phyloP scores from a whole-genome alignment of 306 rosid genomes.

The Vicia villosa region DNA sequence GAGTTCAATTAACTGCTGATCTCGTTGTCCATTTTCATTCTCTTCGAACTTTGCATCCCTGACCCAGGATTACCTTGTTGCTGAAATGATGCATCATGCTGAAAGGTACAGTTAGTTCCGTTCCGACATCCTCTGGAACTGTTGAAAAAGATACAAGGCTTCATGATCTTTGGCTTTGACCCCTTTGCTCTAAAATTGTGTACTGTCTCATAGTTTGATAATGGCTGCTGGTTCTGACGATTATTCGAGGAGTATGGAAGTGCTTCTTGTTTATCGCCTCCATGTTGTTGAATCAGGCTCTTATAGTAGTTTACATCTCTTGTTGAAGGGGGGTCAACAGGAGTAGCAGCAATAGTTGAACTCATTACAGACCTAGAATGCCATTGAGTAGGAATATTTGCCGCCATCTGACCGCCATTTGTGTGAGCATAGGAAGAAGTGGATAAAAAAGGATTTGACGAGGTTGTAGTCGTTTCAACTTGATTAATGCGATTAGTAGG shows the following conservation, averaged over 20 bases:
- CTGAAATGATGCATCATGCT: constrained; percentile 68
- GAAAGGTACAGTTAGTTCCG: constrained; percentile 82
- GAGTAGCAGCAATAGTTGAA: constrained; percentile 47
- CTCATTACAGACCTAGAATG: constrained; percentile 38
- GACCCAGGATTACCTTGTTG: constrained; percentile 55
- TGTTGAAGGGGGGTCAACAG: constrained; percentile 51
- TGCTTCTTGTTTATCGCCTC: constrained; percentile 76
- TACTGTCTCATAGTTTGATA: constrained; percentile 52
- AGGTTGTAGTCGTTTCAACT: constrained; percentile 42
- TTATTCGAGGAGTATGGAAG: constrained; percentile 45
- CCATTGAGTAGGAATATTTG: constrained; percentile 48
- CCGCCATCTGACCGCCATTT: constrained; percentile 40
- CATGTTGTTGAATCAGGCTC: constrained; percentile 94
- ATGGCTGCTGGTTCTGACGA: constrained; percentile 50
- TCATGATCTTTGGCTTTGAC: constrained; percentile 74
- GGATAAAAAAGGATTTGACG: constrained; percentile 38
- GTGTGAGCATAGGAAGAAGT: constrained; percentile 49
- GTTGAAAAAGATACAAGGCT: constrained; percentile 87
- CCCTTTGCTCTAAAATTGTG: constrained; percentile 61
- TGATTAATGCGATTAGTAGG: constrained; percentile 40
- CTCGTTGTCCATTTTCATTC: constrained; percentile 84
- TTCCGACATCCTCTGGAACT: constrained; percentile 89
- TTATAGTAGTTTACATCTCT: constrained; percentile 80
- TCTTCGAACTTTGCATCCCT: constrained; percentile 60
- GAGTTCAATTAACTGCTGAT: constrained; percentile 61